Conservation (phyloP, 2,329 filamentous ascomycete species). For the Diaporthe australafricana region DNA sequence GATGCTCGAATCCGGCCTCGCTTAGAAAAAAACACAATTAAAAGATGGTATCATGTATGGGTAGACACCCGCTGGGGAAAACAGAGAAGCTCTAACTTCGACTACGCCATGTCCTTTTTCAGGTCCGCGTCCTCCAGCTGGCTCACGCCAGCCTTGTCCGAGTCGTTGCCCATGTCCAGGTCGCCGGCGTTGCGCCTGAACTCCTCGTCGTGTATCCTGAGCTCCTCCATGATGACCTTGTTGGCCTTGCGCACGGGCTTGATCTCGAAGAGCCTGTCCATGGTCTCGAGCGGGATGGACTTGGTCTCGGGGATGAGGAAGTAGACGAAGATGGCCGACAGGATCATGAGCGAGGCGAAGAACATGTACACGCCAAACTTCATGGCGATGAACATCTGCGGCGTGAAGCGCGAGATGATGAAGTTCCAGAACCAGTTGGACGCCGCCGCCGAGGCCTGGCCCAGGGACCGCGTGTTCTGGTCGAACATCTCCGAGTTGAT, state of each 20-base stretch:
- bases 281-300: slow-evolving; percentile 71
- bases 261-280: slow-evolving; percentile 70
- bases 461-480: slow-evolving; percentile 74
- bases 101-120: slow-evolving; percentile 11
- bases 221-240: slow-evolving; percentile 55
- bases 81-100: neutral
- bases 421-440: slow-evolving; percentile 83
- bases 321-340: slow-evolving; percentile 69
- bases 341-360: slow-evolving; percentile 72
- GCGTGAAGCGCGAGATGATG: slow-evolving; percentile 75
- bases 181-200: slow-evolving; percentile 44
- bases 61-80: neutral
- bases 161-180: slow-evolving; percentile 39
- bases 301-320: slow-evolving; percentile 76
- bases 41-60: neutral
- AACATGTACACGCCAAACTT: slow-evolving; percentile 77
- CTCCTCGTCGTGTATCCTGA: slow-evolving; percentile 50
- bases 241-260: slow-evolving; percentile 60
- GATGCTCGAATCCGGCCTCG: neutral
- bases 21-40: neutral
- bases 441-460: slow-evolving; percentile 77
- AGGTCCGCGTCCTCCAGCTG: slow-evolving; percentile 43
- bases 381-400: slow-evolving; percentile 70
- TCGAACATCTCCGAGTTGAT: slow-evolving; percentile 82
- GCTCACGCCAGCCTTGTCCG: slow-evolving; percentile 42